Percentiles rank a stretch among this genome's conserved stretches.
These are phyloP conservation scores for Penicillium simplicissimum DNA, from an alignment of 495 filamentous ascomycete genomes.

Conservation along the genomic window DNA sequence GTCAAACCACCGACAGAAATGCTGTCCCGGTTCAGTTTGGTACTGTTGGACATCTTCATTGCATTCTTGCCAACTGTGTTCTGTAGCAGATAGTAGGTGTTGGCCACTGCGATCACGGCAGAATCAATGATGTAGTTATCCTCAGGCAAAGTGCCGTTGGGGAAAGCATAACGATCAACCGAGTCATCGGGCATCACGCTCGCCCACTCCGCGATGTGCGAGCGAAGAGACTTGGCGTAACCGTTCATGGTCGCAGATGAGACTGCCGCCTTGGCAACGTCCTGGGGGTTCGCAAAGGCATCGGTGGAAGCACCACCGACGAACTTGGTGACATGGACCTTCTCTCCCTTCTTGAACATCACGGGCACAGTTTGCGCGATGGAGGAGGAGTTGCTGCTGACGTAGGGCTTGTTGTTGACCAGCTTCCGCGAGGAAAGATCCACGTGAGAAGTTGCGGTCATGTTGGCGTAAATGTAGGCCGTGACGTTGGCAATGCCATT, in stretches of 20 bases:
- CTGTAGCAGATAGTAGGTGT: slow-evolving; percentile 69
- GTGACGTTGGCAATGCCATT: slow-evolving; percentile 56
- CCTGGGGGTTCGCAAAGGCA: slow-evolving; percentile 55
- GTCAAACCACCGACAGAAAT: slow-evolving; percentile 62
- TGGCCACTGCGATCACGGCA: slow-evolving; percentile 65
- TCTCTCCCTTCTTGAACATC: slow-evolving; percentile 48
- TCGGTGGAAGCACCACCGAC: slow-evolving; percentile 63
- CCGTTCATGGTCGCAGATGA: slow-evolving; percentile 44
- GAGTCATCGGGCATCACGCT: slow-evolving; percentile 54
- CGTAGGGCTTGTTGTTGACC: slow-evolving; percentile 46
- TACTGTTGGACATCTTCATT: slow-evolving; percentile 34
- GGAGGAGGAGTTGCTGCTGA: slow-evolving; percentile 57
- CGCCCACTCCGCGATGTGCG: slow-evolving; percentile 58
- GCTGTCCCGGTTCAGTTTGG: slow-evolving; percentile 55
- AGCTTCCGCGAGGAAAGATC: slow-evolving; percentile 47
- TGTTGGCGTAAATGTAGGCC: slow-evolving; percentile 57
- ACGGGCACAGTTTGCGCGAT: slow-evolving; percentile 58
- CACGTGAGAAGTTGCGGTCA: slow-evolving; percentile 46
- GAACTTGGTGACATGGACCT: slow-evolving; percentile 56
- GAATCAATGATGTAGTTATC: slow-evolving; percentile 59
- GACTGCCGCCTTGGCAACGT: slow-evolving; percentile 50
- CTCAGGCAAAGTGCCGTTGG: slow-evolving; percentile 60
- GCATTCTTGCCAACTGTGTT: slow-evolving; percentile 61
- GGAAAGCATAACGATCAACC: slow-evolving; percentile 61
- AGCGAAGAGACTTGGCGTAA: slow-evolving; percentile 46